Evolutionary conservation across 2,329 filamentous ascomycete genomes (phyloP).

Genomic region (Chaetomiaceae sp.): DNA sequence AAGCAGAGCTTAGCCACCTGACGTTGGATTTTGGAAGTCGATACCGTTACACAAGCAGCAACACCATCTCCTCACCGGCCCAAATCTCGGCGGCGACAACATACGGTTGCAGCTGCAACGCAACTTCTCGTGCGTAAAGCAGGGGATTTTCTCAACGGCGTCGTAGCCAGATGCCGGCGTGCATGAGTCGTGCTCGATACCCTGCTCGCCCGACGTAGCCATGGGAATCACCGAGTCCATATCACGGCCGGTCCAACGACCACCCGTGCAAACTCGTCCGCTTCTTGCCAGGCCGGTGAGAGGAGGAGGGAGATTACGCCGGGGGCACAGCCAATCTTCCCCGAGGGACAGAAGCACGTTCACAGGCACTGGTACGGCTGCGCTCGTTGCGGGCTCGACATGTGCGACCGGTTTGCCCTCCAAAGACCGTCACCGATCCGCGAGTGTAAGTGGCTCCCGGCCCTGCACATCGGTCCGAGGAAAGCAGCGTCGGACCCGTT

Average conservation of each 20-base stretch:
- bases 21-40: too few relatives aligned
- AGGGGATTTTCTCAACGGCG: too few relatives aligned
- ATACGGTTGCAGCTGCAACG: too few relatives aligned
- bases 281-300: not conserved
- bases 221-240: not conserved
- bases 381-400: not conserved
- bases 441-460: not conserved
- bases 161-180: not conserved
- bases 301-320: not conserved
- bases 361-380: not conserved
- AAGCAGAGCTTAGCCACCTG: too few relatives aligned
- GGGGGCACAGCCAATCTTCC: not conserved
- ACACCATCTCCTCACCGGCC: too few relatives aligned
- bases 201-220: not conserved
- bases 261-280: not conserved
- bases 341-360: not conserved
- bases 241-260: not conserved
- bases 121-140: not conserved
- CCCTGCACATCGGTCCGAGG: not conserved
- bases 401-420: not conserved
- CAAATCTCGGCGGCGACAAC: too few relatives aligned
- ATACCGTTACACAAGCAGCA: too few relatives aligned
- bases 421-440: not conserved
- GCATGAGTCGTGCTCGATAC: not conserved
- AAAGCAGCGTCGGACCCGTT: not conserved